Evolutionary conservation across 1,284 basidiomycete genomes (phyloP).

Genomic region (Apiotrichum laibachii): DNA sequence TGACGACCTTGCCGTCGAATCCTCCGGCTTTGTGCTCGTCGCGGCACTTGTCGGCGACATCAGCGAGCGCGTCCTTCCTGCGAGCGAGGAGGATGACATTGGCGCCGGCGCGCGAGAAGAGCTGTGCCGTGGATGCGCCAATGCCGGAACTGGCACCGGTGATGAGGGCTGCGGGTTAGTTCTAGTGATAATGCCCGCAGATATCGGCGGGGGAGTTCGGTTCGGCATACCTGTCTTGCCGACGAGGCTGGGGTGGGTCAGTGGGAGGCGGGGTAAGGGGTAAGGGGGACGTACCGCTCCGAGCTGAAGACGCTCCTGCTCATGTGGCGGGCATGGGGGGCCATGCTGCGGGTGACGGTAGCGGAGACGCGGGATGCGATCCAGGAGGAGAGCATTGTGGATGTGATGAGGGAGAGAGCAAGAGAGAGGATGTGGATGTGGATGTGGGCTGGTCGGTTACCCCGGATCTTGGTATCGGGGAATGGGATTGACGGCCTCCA

Average conservation of each 20-base stretch:
- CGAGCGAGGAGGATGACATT: conserved; percentile 46
- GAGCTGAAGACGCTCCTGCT: conserved; percentile 16
- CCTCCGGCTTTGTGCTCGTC: conserved; percentile 25
- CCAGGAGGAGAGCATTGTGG: background rate
- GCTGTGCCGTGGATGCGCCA: conserved; percentile 43
- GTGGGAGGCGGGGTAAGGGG: background rate
- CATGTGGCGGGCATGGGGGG: background rate
- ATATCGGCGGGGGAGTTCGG: background rate
- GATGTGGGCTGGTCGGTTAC: background rate
- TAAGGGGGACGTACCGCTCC: background rate
- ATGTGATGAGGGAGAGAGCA: background rate
- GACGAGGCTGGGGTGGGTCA: conserved; percentile 12
- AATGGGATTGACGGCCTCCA: too few relatives aligned
- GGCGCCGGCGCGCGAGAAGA: conserved; percentile 41
- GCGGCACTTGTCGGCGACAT: conserved; percentile 34
- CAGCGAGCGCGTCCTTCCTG: conserved; percentile 35
- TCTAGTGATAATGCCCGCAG: conserved; percentile 1
- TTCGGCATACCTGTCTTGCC: conserved; percentile 35
- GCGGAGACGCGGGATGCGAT: conserved; percentile 1
- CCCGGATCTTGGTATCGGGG: background rate
- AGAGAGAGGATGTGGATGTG: background rate
- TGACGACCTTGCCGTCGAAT: conserved; percentile 32
- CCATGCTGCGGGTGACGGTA: background rate
- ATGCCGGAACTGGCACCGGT: conserved; percentile 48
- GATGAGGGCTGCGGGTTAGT: conserved; percentile 33